Evolutionary conservation across 2,329 filamentous ascomycete genomes (phyloP), one percentile per base, ranked within the genome.

Genomic region (Pseudogymnoascus sp.): DNA sequence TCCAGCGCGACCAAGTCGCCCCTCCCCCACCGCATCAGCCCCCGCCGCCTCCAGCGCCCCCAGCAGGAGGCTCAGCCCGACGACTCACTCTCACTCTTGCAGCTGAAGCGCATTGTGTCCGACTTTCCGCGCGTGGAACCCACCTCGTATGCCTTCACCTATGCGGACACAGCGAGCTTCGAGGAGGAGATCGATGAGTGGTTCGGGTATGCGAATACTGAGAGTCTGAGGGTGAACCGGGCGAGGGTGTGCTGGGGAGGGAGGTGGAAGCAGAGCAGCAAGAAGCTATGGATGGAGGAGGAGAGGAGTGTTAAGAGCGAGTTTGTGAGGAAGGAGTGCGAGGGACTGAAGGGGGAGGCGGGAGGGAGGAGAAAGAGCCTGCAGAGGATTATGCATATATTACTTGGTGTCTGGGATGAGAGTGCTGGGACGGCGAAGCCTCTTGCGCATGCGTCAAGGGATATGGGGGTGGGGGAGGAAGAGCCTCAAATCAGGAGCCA

Each of bases 101-200:
- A 93, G 75, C 79, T 93, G 59, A 83, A 85, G 66, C 85, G 84
- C 67, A 83, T 93, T 61, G 88, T 93, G 16, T 84, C 86, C 65
- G 89, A 93, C 64, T 86, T 91, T 68, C 88, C 88, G 14, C 85
- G 84, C 66, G 73, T 81, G 60, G 89, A 92, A 67, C 83, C 88
- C 59, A 80, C 83, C 45, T 85, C 86, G 9, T 99, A 99, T 79
- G 92, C 95, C 65, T 99, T 96, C 73, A 84, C 84, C 66, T 93
- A 93, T 76, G 79, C 83, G 25, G 89, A 93, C 74, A 83, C 83
- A 62, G 87, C 88, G 21, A 79, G 85, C 0, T 88, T 96, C 69
- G 86, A 90, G 16, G 91, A 95, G 66, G 95, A 99, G 78, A 81
- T 99, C 58, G 91, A 97, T 73, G 95, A 99, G 77, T 99, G 95